Conservation (phyloP, 371 early-diverging fungal genomes). For the Mortierella sp. region DNA sequence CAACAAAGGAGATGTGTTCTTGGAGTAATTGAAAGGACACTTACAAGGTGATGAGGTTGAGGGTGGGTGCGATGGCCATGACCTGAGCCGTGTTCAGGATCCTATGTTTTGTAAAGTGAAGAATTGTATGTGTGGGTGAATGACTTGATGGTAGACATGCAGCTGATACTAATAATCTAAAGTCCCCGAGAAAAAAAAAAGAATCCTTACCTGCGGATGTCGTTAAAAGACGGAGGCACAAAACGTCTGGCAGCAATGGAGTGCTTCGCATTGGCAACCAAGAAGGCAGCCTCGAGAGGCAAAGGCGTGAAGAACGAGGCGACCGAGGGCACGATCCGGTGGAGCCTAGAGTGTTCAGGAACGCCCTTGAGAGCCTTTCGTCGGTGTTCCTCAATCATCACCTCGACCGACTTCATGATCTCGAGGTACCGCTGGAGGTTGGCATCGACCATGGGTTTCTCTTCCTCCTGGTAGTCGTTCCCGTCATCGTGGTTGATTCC, state of each 20-base stretch:
- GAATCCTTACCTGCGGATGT: conserved; percentile 69
- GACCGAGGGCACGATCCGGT: conserved; percentile 78
- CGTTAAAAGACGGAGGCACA: conserved; percentile 90
- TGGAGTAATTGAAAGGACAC: conserved; percentile 18
- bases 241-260: conserved; percentile 77
- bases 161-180: background rate
- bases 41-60: conserved; percentile 78
- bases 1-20: background rate
- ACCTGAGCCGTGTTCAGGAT: conserved; percentile 88
- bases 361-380: conserved; percentile 60
- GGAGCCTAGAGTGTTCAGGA: conserved; percentile 78
- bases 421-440: conserved; percentile 73
- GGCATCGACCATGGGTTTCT: conserved; percentile 51
- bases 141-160: background rate
- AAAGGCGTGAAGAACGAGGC: conserved; percentile 85
- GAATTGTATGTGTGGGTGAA: background rate
- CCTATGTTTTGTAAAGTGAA: conserved; percentile 44
- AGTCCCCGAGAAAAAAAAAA: background rate
- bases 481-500: conserved; percentile 27
- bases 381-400: conserved; percentile 69
- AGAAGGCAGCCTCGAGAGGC: conserved; percentile 77
- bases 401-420: conserved; percentile 78
- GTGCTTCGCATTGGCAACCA: conserved; percentile 67
- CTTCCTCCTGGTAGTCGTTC: conserved; percentile 56
- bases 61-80: conserved; percentile 61